Base-by-base conservation (phyloP, 345 rosid species). In the Capsella bursapastoris region DNA sequence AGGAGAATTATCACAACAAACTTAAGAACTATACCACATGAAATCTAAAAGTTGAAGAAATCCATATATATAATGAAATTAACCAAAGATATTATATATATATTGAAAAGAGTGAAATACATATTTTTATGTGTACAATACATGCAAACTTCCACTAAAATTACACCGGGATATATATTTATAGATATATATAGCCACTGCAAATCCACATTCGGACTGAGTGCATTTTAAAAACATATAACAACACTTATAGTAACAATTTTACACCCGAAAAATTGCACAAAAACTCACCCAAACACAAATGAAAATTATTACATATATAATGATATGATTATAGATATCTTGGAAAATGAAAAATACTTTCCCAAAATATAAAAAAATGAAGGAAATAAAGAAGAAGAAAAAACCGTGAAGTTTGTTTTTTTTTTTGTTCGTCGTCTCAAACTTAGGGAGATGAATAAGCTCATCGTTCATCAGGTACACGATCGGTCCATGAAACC, bases 401-500 rank as follows among this genome's bases (percentile, higher is more conserved):
- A 61, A 69, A 59, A 76, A 59, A 62, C 35, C 51, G 22, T 53
- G 51, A 61, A 13, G n/a, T 45, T 49, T 34, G 25, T 22, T 22
- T 22, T 22, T 32, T 38, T 15, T 28, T 31, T 12, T 50, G 4
- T 25, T 76, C 27, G 41, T 62, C 43, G 81, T 49, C 68, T 50
- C 68, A 72, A 72, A 60, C 49, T 58, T 44, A 51, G 74, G 81
- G 77, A 78, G 72, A 58, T 58, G 77, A 66, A 71, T 50, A 43
- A 8, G 2, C 58, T 82, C 74, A 74, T 68, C 96, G 86, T 70
- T 87, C 88, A 44, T 84, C 88, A 38, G 82, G 85, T 56, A 81
- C 82, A 62, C 85, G 86, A 29, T 86, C 89, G 55, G 82, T 82
- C 71, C 85, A 87, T 77, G 89, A 87, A 64, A 87, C 88, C 83